These are phyloP conservation scores for Hortaea werneckii DNA, from an alignment of 2,329 filamentous ascomycete species.

Conservation along the genomic window DNA sequence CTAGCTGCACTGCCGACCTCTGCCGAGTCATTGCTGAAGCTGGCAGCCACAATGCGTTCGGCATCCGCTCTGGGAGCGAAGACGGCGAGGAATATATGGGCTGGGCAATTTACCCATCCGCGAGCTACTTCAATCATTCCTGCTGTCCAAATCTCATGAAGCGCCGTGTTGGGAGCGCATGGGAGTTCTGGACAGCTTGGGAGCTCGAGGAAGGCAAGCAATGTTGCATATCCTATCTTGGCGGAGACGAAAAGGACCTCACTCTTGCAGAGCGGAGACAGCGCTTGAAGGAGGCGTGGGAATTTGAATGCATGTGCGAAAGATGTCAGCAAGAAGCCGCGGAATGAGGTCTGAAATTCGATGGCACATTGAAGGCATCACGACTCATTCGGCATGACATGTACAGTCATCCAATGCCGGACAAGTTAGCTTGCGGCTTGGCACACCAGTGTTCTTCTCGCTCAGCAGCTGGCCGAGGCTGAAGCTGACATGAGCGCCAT, in stretches of 20 bases:
- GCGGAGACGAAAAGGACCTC: slow-evolving; percentile 36
- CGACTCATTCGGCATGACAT: too few species aligned
- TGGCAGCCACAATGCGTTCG: slow-evolving; percentile 39
- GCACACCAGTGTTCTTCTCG: too few species aligned
- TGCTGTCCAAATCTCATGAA: slow-evolving; percentile 38
- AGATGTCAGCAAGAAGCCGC: slow-evolving; percentile 19
- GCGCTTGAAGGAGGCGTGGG: slow-evolving; percentile 33
- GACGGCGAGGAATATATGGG: slow-evolving; percentile 40
- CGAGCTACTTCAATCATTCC: slow-evolving; percentile 41
- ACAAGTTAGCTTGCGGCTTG: too few species aligned
- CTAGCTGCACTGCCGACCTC: slow-evolving; percentile 24
- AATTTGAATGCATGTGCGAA: slow-evolving; percentile 35
- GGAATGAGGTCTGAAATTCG: not conserved
- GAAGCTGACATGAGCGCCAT: too few species aligned
- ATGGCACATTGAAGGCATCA: not conserved
- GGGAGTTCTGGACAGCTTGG: slow-evolving; percentile 30
- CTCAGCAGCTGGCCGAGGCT: too few species aligned
- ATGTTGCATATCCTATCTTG: slow-evolving; percentile 40
- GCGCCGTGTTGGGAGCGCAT: slow-evolving; percentile 29
- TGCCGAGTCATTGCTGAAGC: slow-evolving; percentile 28
- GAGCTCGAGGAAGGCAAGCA: slow-evolving; percentile 32
- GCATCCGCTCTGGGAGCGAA: slow-evolving; percentile 30
- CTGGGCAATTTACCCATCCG: slow-evolving; percentile 37
- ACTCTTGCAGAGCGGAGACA: slow-evolving; percentile 26
- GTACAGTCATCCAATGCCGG: too few species aligned